These are phyloP conservation scores for Domatiomyces globalis DNA, from an alignment of 2,329 filamentous ascomycete species.

Conservation along the genomic window DNA sequence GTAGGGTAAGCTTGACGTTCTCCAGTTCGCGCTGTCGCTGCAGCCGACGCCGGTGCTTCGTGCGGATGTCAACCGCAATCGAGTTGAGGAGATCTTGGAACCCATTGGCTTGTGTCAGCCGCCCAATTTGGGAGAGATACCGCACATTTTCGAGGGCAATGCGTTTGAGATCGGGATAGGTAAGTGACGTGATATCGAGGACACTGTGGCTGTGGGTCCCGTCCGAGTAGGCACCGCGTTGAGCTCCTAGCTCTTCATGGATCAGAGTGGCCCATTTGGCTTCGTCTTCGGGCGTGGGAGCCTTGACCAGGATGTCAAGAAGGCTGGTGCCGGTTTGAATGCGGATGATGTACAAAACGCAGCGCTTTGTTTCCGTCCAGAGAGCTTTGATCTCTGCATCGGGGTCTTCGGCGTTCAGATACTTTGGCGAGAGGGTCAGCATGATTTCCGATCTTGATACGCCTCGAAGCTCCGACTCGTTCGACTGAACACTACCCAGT, in stretches of 20 bases:
- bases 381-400: conserved; percentile 83
- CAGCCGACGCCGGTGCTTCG: conserved; percentile 83
- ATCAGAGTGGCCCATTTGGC: conserved; percentile 72
- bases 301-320: conserved; percentile 89
- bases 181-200: conserved; percentile 77
- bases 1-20: conserved; percentile 33
- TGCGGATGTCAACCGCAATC: conserved; percentile 90
- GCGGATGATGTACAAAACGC: conserved; percentile 92
- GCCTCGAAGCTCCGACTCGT: conserved; percentile 81
- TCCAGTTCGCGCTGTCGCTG: conserved; percentile 87
- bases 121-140: conserved; percentile 68
- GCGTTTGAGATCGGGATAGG: conserved; percentile 82
- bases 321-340: conserved; percentile 83
- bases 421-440: conserved; percentile 75
- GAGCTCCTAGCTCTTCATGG: conserved; percentile 62
- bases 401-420: conserved; percentile 81
- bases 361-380: conserved; percentile 97
- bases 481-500: conserved; percentile 88
- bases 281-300: conserved; percentile 75
- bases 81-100: conserved; percentile 98
- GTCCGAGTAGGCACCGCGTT: conserved; percentile 77
- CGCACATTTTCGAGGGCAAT: conserved; percentile 90
- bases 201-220: conserved; percentile 46
- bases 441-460: conserved; percentile 81
- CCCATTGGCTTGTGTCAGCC: conserved; percentile 72